phyloP scores from a whole-genome alignment of 495 filamentous ascomycete species.

The Penicillium flavigenum region DNA sequence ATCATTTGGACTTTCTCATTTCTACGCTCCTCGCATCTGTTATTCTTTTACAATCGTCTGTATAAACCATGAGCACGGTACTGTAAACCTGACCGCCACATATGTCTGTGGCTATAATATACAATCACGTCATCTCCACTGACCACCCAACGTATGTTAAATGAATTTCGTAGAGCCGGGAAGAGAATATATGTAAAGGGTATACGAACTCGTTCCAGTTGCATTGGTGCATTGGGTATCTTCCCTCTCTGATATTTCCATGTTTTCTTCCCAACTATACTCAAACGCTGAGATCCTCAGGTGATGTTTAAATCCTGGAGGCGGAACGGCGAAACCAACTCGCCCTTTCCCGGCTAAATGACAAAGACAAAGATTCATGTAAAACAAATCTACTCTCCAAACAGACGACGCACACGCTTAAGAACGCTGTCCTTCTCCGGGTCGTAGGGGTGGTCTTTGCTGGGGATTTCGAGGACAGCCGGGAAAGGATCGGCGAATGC shows the following conservation, averaged over 20 bases:
- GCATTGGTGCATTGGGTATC: conserved; percentile 30
- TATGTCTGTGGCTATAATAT: conserved; percentile 11
- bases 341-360: conserved; percentile 1
- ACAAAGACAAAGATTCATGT: conserved; percentile 10
- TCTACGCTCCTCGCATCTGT: conserved; percentile 11
- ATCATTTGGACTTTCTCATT: conserved; percentile 9
- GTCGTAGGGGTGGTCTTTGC: conserved; percentile 98
- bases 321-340: background rate
- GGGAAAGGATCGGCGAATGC: conserved; percentile 56
- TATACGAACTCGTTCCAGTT: conserved; percentile 21
- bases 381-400: conserved; percentile 70
- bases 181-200: conserved; percentile 7
- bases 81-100: conserved; percentile 6
- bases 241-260: conserved; percentile 26
- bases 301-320: background rate
- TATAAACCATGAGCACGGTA: background rate
- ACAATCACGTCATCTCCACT: background rate
- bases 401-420: conserved; percentile 83
- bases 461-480: conserved; percentile 84
- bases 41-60: conserved; percentile 1
- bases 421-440: conserved; percentile 98
- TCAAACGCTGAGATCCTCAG: conserved; percentile 6
- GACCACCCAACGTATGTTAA: background rate
- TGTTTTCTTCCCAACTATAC: conserved; percentile 6
- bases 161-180: background rate